A percentile compares a stretch with the other conserved stretches of the same genome.
Conservation (phyloP, 257 asterid genomes). For the Capsicum rhomboideum region DNA sequence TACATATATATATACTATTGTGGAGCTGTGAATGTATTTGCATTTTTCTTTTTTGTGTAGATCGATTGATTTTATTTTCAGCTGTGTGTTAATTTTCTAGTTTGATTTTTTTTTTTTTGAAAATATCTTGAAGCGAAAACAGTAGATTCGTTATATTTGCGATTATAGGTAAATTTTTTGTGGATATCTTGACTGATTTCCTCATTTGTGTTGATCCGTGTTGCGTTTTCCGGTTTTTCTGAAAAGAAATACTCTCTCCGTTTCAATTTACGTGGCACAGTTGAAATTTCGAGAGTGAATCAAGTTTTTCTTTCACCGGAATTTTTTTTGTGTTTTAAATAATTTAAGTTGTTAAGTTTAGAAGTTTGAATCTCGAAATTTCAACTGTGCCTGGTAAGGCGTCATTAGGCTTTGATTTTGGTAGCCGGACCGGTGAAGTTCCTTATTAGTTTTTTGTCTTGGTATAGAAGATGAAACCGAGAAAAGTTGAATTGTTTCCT, state of each 20-base stretch:
- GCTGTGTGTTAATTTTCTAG: not conserved
- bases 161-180: not conserved
- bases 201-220: not conserved
- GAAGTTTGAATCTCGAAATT: too few species aligned
- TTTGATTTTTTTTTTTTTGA: not conserved
- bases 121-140: not conserved
- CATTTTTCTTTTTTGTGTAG: not conserved
- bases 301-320: too few species aligned
- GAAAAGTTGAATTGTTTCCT: not conserved
- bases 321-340: too few species aligned
- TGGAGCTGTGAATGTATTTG: not conserved
- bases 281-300: too few species aligned
- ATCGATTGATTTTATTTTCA: not conserved
- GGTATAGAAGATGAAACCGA: not conserved
- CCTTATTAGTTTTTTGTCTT: not conserved
- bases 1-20: not conserved
- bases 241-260: not conserved
- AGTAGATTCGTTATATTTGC: not conserved
- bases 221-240: not conserved
- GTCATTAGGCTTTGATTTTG: not conserved
- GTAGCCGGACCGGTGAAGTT: not conserved
- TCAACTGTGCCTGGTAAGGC: not conserved
- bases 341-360: too few species aligned
- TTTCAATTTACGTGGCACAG: too few species aligned
- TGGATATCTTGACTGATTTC: not conserved